Base-by-base conservation (phyloP, 2,329 filamentous ascomycete genomes). In the Cryphonectria radicalis region DNA sequence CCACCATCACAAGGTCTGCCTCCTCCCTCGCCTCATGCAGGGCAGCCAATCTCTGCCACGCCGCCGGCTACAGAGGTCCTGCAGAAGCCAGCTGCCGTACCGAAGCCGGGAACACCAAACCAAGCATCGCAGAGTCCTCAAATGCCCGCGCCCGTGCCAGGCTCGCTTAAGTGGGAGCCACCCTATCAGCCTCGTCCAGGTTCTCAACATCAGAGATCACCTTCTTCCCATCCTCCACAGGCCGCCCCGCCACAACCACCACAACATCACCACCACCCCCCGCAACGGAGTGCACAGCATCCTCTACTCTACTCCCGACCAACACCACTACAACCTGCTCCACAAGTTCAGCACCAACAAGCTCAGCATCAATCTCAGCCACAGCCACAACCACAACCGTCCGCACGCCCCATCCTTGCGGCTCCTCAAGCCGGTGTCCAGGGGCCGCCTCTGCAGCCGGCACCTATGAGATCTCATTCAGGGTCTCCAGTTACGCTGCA, bases 111-210 rank as follows among this genome's bases (percentile, higher is more conserved):
- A 70, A 79, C 77, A 3, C 76, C 74, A 8, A 66, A 72, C 42
- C 73, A 70, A 42, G 69, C 74, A 14, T 65, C 71, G 14, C 74
- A 76, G 37, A 74, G 66, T 25, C 66, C 77, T 40, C 77, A 78
- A 66, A 72, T 76, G 14, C 75, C 75, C n/a, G 77, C 78, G 43
- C 75, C 81, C 25, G 77, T 78, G 50, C 75, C 81, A 62, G 77
- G 77, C 8, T 76, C 79, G 19, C 74, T 82, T 40, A 82, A 82
- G 74, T 84, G 81, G 82, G 81, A 84, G 71, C 81, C 82, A 14
- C 81, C 78, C 5, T 83, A 83, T 71, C 80, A 81, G 68, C 80
- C 80, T 69, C 72, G 71, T 25, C 72, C 70, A 17, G 62, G 68
- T 42, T 63, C 69, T 28, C 75, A 76, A 70, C 72, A 74, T 43